phyloP scores from a whole-genome alignment of 129 eudicot genomes.

The Logfia minima region DNA sequence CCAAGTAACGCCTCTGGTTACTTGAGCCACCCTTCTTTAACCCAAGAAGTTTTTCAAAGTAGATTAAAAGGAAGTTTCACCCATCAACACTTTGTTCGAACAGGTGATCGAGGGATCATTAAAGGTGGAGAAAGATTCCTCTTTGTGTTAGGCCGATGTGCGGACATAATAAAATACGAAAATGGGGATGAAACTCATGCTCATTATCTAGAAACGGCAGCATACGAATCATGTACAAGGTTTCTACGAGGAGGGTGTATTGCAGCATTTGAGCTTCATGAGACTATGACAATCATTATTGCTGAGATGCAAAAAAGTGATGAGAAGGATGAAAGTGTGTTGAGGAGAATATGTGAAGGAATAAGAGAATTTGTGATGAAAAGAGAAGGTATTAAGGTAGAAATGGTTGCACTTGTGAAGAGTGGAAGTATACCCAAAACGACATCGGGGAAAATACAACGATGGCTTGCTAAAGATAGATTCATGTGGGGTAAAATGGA shows the following conservation, averaged over 20 bases:
- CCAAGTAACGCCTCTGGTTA: conserved; percentile 74
- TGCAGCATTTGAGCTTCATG: conserved; percentile 49
- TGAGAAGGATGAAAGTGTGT: conserved; percentile 21
- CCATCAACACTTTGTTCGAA: conserved; percentile 48
- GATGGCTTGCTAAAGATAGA: conserved; percentile 75
- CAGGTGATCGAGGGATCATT: conserved; percentile 70
- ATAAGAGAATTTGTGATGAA: conserved; percentile 41
- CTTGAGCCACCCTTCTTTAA: conserved; percentile 61
- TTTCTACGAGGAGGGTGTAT: conserved; percentile 67
- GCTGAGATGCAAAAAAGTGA: conserved; percentile 63
- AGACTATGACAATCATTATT: conserved; percentile 34
- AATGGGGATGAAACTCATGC: conserved; percentile 51
- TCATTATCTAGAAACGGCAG: conserved; percentile 69
- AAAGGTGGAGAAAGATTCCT: conserved; percentile 60
- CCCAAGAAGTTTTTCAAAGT: conserved; percentile 50
- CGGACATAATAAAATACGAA: conserved; percentile 51
- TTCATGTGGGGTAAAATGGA: conserved; percentile 45
- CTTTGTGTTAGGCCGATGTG: conserved; percentile 60
- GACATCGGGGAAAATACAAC: conserved; percentile 72
- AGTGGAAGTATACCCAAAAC: conserved; percentile 72
- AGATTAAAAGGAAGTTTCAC: conserved; percentile 37
- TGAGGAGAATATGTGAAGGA: conserved; percentile 51
- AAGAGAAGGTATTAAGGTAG: conserved; percentile 49
- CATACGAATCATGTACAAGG: conserved; percentile 47
- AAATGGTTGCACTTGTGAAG: conserved; percentile 54